These are phyloP conservation scores for Rhodotorula toruloides DNA, from an alignment of 768 basidiomycete species.

Conservation along the genomic window DNA sequence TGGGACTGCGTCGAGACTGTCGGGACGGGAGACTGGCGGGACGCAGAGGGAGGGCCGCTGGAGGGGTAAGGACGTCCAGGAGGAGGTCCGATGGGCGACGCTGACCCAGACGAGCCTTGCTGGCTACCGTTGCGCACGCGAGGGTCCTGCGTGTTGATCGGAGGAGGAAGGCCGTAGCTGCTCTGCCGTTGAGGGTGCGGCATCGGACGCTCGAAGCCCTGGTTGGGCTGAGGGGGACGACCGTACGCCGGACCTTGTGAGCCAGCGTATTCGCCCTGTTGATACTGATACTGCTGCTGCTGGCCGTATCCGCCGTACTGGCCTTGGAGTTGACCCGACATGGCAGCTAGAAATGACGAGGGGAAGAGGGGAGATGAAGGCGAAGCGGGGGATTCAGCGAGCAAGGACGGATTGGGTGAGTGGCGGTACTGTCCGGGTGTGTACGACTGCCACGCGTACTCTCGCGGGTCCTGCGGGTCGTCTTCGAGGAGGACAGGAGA, in stretches of 20 bases:
- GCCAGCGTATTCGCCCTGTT: background rate
- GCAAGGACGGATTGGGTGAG: too few species aligned
- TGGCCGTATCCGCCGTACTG: background rate
- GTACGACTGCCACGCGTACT: too few species aligned
- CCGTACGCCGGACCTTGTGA: too few species aligned
- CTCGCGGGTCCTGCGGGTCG: too few species aligned
- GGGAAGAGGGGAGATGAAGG: too few species aligned
- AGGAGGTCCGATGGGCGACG: background rate
- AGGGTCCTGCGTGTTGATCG: background rate
- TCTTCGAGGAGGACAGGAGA: background rate
- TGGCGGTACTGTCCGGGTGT: too few species aligned
- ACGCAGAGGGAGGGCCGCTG: background rate
- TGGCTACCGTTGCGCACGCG: background rate
- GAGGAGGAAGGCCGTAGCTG: background rate
- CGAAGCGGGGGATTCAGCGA: too few species aligned
- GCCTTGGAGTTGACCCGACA: too few species aligned
- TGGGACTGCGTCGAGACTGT: background rate
- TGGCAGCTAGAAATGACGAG: too few species aligned
- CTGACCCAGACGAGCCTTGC: background rate
- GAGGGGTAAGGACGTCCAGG: background rate
- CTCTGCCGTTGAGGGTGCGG: background rate
- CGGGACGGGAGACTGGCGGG: slow-evolving; percentile 4
- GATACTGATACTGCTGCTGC: background rate
- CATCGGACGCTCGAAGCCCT: too few species aligned
- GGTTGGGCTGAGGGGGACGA: too few species aligned